Base-by-base conservation (phyloP, 2,329 filamentous ascomycete species). In the Trichoderma koningii region DNA sequence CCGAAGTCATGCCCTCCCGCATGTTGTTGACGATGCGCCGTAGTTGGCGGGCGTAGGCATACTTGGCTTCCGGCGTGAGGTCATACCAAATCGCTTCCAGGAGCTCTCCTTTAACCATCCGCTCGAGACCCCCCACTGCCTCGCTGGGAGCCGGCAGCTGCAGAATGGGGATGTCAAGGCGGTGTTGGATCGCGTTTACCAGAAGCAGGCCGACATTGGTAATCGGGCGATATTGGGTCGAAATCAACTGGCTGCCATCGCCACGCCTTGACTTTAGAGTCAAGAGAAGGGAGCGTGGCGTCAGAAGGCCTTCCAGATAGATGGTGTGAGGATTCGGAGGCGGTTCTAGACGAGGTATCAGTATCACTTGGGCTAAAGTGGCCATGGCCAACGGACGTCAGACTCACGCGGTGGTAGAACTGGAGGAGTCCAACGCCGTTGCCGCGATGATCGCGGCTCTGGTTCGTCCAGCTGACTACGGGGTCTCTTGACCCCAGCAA, bases 51-150 rank as follows among this genome's bases (percentile, higher is more conserved):
- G 68, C 69, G 30, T 70, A 70, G n/a, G 62, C 19, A 28, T 65
- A 69, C 64, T 76, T 76, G 38, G 67, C 45, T 7, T 59, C 26
- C 5, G 69, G 62, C 7, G 65, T 64, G 21, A 76, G 63, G 1
- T 21, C 63, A 6, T 63, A 55, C 74, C 75, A 76, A 5, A 73
- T 28, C 14, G 72, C 70, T 48, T 76, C 73, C 12, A 76, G 66
- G 12, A 75, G 55, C 48, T 70, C 66, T 9, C 74, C 74, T 38
- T 68, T 62, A 1, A 69, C 59, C 2, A 55, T 48, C 9, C 51
- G 56, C 30, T 63, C 56, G 7, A 71, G 30, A 17, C 48, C 19
- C 10, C 26, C 38, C 5, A 45, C 9, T 5, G 21, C 17, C 9
- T 61, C 30, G 4, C 21, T 50, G 26, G 66, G 21, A 41, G 7